These are phyloP conservation scores for Candida dajiaensis DNA, from an alignment of 805 yeast genomes.

Conservation along the genomic window DNA sequence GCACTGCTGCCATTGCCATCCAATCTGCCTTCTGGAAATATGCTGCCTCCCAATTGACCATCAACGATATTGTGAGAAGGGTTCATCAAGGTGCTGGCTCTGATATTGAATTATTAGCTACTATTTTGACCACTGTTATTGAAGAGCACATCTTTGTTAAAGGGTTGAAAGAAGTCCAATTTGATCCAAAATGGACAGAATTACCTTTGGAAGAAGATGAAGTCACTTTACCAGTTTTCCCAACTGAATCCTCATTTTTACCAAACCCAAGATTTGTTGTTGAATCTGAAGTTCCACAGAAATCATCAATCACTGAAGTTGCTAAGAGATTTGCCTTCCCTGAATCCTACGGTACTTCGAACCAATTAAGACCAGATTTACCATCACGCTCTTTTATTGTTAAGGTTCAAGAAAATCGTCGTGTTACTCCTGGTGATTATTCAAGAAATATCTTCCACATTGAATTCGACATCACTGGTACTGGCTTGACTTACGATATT, in stretches of 20 bases:
- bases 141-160: constrained; percentile 44
- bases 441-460: constrained; percentile 95
- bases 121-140: constrained; percentile 60
- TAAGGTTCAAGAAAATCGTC: constrained; percentile 84
- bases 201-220: constrained; percentile 29
- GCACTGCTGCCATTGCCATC: constrained; percentile 64
- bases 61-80: constrained; percentile 64
- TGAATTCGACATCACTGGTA: constrained; percentile 86
- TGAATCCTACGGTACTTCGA: constrained; percentile 64
- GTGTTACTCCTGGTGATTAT: constrained; percentile 86
- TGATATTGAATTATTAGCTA: constrained; percentile 73
- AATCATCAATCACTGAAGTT: constrained; percentile 40
- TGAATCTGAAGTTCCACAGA: constrained; percentile 37
- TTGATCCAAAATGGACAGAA: constrained; percentile 23
- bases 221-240: constrained; percentile 43
- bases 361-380: constrained; percentile 78
- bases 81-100: constrained; percentile 77
- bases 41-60: constrained; percentile 52
- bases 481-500: constrained; percentile 85
- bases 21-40: constrained; percentile 80
- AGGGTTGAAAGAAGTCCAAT: constrained; percentile 33
- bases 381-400: constrained; percentile 81
- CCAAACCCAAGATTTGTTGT: constrained; percentile 49
- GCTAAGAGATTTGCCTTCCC: constrained; percentile 71
- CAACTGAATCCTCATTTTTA: constrained; percentile 57